A percentile compares a stretch with the other conserved stretches of the same genome.
Evolutionary conservation across 108 stramenopile species (phyloP).

Genomic region (Cyclotella distinguenda): DNA sequence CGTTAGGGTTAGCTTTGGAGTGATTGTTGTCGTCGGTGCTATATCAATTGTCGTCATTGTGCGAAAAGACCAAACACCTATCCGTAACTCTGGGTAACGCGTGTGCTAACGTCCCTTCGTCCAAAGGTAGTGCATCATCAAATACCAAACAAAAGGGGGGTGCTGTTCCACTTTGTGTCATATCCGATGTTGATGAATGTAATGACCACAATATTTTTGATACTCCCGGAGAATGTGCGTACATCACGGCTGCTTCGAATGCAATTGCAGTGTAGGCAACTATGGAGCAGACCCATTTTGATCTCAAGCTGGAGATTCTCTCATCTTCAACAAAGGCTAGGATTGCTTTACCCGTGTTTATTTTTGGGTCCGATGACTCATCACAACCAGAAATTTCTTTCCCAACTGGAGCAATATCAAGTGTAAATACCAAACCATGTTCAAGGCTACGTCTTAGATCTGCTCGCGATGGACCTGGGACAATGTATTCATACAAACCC

Average conservation of each 20-base stretch:
- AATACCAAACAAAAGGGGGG: conserved; percentile 46
- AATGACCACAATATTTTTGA: conserved; percentile 18
- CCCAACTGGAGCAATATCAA: background rate
- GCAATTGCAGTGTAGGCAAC: conserved; percentile 30
- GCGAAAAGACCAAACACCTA: conserved; percentile 39
- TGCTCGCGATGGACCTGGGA: conserved; percentile 28
- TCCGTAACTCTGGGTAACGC: conserved; percentile 36
- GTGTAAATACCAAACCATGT: conserved; percentile 33
- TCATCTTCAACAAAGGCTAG: conserved; percentile 35
- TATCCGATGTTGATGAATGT: background rate
- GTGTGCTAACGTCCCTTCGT: conserved; percentile 27
- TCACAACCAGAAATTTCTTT: conserved; percentile 15
- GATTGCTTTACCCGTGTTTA: conserved; percentile 18
- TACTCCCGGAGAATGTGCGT: conserved; percentile 36
- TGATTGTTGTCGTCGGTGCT: no score
- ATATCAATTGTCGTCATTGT: conserved; percentile 1
- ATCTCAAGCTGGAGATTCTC: conserved; percentile 40
- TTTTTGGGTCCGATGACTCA: background rate
- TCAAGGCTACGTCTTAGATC: conserved; percentile 37
- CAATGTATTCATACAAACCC: conserved; percentile 43
- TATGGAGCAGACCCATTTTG: conserved; percentile 49
- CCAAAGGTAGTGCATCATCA: conserved; percentile 46
- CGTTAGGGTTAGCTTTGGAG: no score
- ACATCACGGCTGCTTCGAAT: conserved; percentile 41
- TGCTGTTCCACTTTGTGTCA: background rate